These are phyloP conservation scores for Hemisphaericaspora subhashii DNA, from an alignment of 1,139 yeast species.

Conservation along the genomic window DNA sequence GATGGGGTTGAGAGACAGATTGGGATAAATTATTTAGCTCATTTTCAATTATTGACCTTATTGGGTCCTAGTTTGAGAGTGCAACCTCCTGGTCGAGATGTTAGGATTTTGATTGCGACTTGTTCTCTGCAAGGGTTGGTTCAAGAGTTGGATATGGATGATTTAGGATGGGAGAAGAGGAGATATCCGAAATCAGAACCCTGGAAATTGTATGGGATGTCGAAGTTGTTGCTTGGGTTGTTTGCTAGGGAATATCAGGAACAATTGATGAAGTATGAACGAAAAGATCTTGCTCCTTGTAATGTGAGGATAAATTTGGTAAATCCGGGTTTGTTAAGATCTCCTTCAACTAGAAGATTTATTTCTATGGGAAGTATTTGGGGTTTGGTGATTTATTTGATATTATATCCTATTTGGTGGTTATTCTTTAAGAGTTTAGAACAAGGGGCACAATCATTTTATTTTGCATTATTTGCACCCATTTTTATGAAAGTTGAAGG, in stretches of 20 bases:
- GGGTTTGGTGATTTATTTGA: constrained; percentile 66
- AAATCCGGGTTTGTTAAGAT: constrained; percentile 90
- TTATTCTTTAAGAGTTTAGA: constrained; percentile 69
- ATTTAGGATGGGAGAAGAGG: constrained; percentile 63
- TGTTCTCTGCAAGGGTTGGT: constrained; percentile 81
- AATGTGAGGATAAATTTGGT: constrained; percentile 74
- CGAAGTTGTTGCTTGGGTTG: constrained; percentile 73
- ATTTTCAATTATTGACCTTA: constrained; percentile 75
- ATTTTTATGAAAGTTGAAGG: constrained; percentile 58
- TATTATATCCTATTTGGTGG: constrained; percentile 82
- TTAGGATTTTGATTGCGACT: constrained; percentile 70
- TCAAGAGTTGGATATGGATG: constrained; percentile 58
- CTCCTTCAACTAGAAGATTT: constrained; percentile 80
- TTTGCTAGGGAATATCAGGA: constrained; percentile 77
- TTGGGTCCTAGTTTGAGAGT: constrained; percentile 78
- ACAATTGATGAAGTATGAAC: constrained; percentile 51
- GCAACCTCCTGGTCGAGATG: constrained; percentile 95
- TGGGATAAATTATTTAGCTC: constrained; percentile 79
- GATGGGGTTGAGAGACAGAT: constrained; percentile 89
- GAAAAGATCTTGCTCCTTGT: constrained; percentile 66
- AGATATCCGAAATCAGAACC: constrained; percentile 65
- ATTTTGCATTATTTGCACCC: constrained; percentile 74
- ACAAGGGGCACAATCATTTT: constrained; percentile 78
- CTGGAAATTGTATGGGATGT: constrained; percentile 76
- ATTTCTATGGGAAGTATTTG: constrained; percentile 72